Percentiles rank a stretch among this genome's conserved stretches.
phyloP scores from a whole-genome alignment of 192 early-diverging fungal species.

The Backusella tarrabulga region DNA sequence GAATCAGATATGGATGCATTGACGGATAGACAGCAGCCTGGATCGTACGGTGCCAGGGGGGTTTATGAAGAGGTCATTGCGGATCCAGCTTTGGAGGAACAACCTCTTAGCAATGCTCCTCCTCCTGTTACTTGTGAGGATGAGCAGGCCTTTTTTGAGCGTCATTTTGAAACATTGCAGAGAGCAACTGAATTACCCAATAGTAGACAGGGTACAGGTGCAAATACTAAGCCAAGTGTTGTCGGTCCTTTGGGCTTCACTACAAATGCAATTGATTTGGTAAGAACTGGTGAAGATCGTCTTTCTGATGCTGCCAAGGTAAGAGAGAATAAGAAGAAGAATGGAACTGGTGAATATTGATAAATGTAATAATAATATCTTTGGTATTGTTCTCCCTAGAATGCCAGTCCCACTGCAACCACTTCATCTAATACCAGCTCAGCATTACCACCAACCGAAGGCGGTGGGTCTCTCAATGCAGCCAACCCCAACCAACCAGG shows the following conservation, averaged over 20 bases:
- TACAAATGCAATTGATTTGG: neutral
- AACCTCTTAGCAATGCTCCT: conserved; percentile 54
- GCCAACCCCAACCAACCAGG: neutral
- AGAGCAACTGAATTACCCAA: conserved; percentile 54
- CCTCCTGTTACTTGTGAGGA: conserved; percentile 73
- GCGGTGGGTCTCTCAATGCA: neutral
- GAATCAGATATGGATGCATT: conserved; percentile 46
- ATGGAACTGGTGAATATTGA: neutral
- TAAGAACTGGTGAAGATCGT: neutral
- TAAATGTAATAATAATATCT: neutral
- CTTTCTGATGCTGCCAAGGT: conserved; percentile 4
- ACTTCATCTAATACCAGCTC: neutral
- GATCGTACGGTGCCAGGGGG: conserved; percentile 50
- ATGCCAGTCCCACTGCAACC: neutral
- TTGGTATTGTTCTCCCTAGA: neutral
- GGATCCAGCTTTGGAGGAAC: conserved; percentile 40
- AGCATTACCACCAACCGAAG: conserved; percentile 1
- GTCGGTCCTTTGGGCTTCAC: conserved; percentile 51
- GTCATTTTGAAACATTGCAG: conserved; percentile 72
- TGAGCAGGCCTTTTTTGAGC: conserved; percentile 86
- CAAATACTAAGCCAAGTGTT: conserved; percentile 42
- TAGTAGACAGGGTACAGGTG: conserved; percentile 35
- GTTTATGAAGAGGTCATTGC: conserved; percentile 60
- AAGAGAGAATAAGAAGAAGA: neutral
- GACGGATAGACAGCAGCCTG: conserved; percentile 27